Percentiles rank a stretch among this genome's conserved stretches.
Conservation (phyloP, 805 yeast genomes). For the Priceomyces carsonii region DNA sequence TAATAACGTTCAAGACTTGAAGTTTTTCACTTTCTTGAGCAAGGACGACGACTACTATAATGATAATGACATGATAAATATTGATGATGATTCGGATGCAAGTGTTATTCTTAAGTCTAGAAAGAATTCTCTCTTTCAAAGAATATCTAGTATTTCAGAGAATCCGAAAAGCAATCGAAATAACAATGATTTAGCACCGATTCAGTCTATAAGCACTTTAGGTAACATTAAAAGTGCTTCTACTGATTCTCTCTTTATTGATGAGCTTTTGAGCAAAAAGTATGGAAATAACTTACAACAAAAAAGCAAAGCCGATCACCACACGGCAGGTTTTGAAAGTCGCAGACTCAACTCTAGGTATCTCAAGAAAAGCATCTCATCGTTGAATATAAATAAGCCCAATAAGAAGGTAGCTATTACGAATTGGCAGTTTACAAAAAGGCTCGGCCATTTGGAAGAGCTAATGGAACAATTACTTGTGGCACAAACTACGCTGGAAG, state of each 20-base stretch:
- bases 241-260: constrained; percentile 38
- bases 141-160: constrained; percentile 16
- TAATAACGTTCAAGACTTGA: constrained; percentile 17
- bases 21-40: constrained; percentile 36
- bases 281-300: constrained; percentile 19
- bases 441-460: constrained; percentile 1
- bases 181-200: constrained; percentile 19
- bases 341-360: too few relatives aligned
- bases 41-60: constrained; percentile 28
- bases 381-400: constrained; percentile 5
- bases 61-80: constrained; percentile 28
- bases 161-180: constrained; percentile 8
- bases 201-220: constrained; percentile 33
- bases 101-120: constrained; percentile 25
- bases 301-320: not conserved
- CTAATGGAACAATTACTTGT: constrained; percentile 3
- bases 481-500: not conserved
- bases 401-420: not conserved
- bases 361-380: constrained; percentile 3
- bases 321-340: too few relatives aligned
- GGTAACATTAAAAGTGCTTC: constrained; percentile 39
- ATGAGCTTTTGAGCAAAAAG: constrained; percentile 30
- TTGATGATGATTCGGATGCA: constrained; percentile 23
- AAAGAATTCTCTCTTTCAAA: constrained; percentile 21
- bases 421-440: not conserved